These are phyloP conservation scores for Aspergillus panamensis DNA, from an alignment of 495 filamentous ascomycete species.

Conservation along the genomic window DNA sequence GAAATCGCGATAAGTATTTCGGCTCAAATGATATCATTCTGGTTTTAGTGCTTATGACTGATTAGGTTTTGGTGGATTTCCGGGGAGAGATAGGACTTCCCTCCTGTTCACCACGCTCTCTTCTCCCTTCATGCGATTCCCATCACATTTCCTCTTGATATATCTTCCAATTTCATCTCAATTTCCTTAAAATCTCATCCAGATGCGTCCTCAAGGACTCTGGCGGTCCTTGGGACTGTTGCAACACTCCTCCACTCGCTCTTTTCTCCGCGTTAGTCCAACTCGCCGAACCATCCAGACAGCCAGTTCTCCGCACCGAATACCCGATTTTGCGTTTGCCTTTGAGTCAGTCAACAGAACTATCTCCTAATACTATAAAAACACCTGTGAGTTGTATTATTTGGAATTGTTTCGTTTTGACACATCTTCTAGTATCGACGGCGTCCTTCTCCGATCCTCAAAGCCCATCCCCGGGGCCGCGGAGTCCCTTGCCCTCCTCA, in stretches of 20 bases:
- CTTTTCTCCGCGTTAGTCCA: constrained; percentile 17
- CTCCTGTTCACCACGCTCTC: neutral
- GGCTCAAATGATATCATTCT: constrained; percentile 1
- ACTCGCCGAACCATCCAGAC: constrained; percentile 32
- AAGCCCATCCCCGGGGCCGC: constrained; percentile 76
- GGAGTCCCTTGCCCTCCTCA: constrained; percentile 68
- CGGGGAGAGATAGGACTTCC: neutral
- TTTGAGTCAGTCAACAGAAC: constrained; percentile 63
- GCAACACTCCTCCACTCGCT: constrained; percentile 23
- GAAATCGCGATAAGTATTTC: neutral
- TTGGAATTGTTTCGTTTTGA: constrained; percentile 3
- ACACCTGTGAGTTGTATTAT: neutral
- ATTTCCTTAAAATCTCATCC: neutral
- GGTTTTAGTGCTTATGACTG: neutral
- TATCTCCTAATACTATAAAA: neutral
- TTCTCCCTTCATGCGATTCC: neutral
- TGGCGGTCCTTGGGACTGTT: constrained; percentile 33
- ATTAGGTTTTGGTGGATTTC: neutral
- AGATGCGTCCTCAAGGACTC: constrained; percentile 28
- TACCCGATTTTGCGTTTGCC: constrained; percentile 72
- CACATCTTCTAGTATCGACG: constrained; percentile 68
- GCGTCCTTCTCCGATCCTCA: constrained; percentile 84
- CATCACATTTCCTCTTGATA: neutral
- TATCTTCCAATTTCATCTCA: neutral
- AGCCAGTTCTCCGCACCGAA: constrained; percentile 26